Base-by-base conservation (phyloP, 2,329 filamentous ascomycete genomes). In the Incumbomyces lentus region DNA sequence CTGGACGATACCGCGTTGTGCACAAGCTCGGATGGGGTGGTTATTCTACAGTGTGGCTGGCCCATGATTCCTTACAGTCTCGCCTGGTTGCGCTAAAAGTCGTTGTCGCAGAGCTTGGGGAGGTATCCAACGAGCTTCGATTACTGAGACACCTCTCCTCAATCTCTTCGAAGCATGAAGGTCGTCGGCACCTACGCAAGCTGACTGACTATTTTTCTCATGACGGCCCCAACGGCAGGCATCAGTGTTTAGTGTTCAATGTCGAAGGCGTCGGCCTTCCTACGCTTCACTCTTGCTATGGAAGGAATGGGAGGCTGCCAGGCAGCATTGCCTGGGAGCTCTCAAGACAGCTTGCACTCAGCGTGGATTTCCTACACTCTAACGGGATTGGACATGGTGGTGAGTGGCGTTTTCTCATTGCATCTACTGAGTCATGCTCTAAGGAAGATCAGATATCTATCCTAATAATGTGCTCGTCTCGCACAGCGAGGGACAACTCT, bases 11-110 rank as follows among this genome's bases (percentile, higher is more conserved):
- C 45, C 58, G 54, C 5, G 58, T 71, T 35, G 57, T 64, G 1
- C 64, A 67, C 14, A 70, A 71, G 51, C 57, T 71, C 5, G 67
- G 66, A 0, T 67, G 59, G 54, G 67, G 68, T 6, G 59, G 59
- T 3, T 67, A 62, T 50, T 69, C 66, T 3, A 69, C 64, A 1
- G 60, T 68, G 37, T 71, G 64, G 65, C 54, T 69, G 44, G 64
- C 65, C 6, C 59, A 51, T 3, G 66, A 71, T 42, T 47, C 47
- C 8, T 19, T 19, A 32, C 39, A 18, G 44, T 48, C 34, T 48
- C 49, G 49, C 40, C 41, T 48, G n/a, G 46, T 40, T 19, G 46
- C 49, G 37, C 22, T 50, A 26, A 50, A 50, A 44, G 8, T 26
- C 8, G 8, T 5, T 26, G 22, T 26, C 8, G 4, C 22, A 8